phyloP scores from a whole-genome alignment of 352 stramenopile species.

The Globisporangium radiosum region DNA sequence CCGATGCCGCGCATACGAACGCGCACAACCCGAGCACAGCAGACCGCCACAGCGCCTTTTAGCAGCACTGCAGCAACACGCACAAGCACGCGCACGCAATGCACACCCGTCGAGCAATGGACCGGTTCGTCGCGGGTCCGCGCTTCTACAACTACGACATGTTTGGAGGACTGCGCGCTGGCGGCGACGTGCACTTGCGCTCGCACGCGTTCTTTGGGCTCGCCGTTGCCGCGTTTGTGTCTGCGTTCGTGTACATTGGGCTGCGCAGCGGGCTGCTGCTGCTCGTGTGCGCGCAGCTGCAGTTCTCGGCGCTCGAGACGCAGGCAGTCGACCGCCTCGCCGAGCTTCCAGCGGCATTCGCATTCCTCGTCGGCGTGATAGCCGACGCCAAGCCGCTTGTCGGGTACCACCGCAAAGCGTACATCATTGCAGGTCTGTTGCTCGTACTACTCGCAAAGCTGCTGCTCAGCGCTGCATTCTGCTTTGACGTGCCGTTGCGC shows the following conservation, averaged over 20 bases:
- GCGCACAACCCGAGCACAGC: too few species aligned
- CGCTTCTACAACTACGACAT: slow-evolving; percentile 24
- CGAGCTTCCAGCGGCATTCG: slow-evolving; percentile 32
- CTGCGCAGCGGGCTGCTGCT: slow-evolving; percentile 12
- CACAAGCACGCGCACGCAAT: too few species aligned
- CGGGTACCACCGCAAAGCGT: slow-evolving; percentile 63
- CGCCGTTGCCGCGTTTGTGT: slow-evolving; percentile 10
- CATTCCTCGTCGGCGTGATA: slow-evolving; percentile 66
- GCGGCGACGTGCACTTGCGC: slow-evolving; percentile 9
- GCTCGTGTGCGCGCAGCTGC: slow-evolving; percentile 10
- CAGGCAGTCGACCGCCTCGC: slow-evolving; percentile 32
- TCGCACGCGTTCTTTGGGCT: slow-evolving; percentile 15
- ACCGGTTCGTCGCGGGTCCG: slow-evolving; percentile 15
- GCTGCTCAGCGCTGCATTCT: slow-evolving; percentile 5
- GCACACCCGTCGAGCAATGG: too few species aligned
- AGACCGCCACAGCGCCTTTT: too few species aligned
- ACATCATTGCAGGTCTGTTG: slow-evolving; percentile 53
- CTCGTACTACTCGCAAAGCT: slow-evolving; percentile 3
- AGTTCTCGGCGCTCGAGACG: slow-evolving; percentile 7
- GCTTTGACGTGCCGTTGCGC: neutral
- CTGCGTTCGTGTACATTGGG: slow-evolving; percentile 17
- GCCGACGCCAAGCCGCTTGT: slow-evolving; percentile 55
- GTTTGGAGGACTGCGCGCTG: slow-evolving; percentile 15
- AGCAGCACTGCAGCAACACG: too few species aligned
- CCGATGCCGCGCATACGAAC: too few species aligned